A percentile compares a stretch with the other conserved stretches of the same genome.
Evolutionary conservation across 2,329 filamentous ascomycete species (phyloP).

Genomic region (Cercospora nicotianae): DNA sequence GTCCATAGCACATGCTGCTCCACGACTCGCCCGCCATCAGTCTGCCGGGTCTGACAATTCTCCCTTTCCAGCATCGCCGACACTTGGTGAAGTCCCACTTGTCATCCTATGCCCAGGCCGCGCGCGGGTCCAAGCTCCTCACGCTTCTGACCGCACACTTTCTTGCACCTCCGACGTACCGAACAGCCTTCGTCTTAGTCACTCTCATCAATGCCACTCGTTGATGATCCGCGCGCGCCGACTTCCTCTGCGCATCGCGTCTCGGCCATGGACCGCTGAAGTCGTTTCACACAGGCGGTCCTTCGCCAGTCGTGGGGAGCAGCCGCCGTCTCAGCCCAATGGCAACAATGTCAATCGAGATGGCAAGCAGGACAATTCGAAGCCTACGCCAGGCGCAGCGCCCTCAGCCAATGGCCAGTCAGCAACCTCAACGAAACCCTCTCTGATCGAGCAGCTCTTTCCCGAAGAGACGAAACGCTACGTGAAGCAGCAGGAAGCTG

Average conservation of each 20-base stretch:
- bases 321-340: background rate
- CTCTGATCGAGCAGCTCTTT: conserved; percentile 55
- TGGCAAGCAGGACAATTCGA: background rate
- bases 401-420: background rate
- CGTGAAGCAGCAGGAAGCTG: conserved; percentile 21
- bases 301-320: background rate
- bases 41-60: background rate
- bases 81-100: background rate
- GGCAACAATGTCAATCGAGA: background rate
- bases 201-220: conserved; percentile 19
- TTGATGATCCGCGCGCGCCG: conserved; percentile 31
- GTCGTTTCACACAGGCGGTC: background rate
- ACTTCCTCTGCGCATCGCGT: conserved; percentile 21
- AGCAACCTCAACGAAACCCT: conserved; percentile 29
- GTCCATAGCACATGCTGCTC: background rate
- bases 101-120: background rate
- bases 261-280: conserved; percentile 17
- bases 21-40: background rate
- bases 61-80: background rate
- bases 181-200: background rate
- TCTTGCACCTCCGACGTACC: background rate
- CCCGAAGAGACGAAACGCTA: conserved; percentile 50
- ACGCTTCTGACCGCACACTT: background rate
- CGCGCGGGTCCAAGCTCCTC: background rate
- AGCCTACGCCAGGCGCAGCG: background rate